Conservation (phyloP, 2,329 filamentous ascomycete species). For the Metarhizium humberi region DNA sequence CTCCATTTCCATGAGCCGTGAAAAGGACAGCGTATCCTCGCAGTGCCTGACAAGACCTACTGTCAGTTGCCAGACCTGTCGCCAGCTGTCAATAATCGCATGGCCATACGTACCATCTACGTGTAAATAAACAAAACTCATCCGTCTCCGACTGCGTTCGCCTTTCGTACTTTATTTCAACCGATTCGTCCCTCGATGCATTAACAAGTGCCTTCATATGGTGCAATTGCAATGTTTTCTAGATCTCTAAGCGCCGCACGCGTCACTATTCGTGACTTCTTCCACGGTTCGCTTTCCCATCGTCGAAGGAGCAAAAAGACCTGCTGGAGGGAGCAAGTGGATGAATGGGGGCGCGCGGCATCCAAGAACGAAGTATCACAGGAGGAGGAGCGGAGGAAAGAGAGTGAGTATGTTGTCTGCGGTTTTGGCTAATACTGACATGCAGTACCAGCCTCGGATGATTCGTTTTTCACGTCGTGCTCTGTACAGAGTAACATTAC, state of each 20-base stretch:
- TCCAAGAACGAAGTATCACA: not conserved
- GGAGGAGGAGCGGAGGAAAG: not conserved
- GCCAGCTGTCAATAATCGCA: not conserved
- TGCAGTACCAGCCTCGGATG: not conserved
- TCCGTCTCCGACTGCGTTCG: not conserved
- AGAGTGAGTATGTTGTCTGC: not conserved
- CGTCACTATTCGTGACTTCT: slow-evolving; percentile 1
- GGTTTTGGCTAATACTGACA: not conserved
- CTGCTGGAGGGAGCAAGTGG: not conserved
- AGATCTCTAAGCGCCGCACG: slow-evolving; percentile 4
- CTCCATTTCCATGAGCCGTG: not conserved
- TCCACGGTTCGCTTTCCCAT: not conserved
- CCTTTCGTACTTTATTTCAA: not conserved
- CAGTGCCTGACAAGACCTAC: not conserved
- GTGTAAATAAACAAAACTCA: not conserved
- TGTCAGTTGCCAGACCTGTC: not conserved
- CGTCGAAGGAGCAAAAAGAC: not conserved
- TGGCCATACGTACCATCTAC: not conserved
- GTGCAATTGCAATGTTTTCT: not conserved
- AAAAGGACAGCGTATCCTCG: not conserved
- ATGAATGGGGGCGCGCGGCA: not conserved
- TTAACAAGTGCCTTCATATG: not conserved
- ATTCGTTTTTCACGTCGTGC: not conserved
- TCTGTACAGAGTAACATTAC: not conserved
- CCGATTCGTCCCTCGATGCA: not conserved